These are phyloP conservation scores for Adansonia madagascariensis DNA, from an alignment of 441 rosid genomes.

Conservation along the genomic window DNA sequence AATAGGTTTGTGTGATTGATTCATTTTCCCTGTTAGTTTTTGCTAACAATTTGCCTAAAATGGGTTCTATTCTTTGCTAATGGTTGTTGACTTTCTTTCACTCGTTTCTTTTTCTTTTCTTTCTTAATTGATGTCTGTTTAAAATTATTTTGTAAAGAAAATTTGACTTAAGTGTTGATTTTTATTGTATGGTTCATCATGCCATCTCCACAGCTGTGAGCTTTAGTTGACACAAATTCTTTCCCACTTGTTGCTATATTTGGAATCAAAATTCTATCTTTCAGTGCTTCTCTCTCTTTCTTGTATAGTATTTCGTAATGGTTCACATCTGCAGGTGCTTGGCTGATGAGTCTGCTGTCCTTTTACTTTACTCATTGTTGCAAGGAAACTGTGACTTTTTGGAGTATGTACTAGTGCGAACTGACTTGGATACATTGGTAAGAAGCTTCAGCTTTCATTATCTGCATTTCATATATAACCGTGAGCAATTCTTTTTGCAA, in stretches of 20 bases:
- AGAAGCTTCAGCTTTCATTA: conserved; percentile 29
- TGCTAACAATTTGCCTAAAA: neutral
- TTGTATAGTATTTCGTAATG: conserved; percentile 27
- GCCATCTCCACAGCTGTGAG: neutral
- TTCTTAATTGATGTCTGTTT: neutral
- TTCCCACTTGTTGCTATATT: neutral
- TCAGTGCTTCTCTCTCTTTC: conserved; percentile 27
- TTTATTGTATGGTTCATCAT: neutral
- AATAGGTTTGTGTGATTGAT: conserved; percentile 6
- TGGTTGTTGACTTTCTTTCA: neutral
- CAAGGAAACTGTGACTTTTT: conserved; percentile 95
- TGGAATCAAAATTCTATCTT: conserved; percentile 13
- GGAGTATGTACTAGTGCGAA: conserved; percentile 96
- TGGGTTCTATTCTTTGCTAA: conserved; percentile 9
- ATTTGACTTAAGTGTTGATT: neutral
- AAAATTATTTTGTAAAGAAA: conserved; percentile 1
- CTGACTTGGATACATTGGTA: conserved; percentile 98
- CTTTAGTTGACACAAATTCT: neutral
- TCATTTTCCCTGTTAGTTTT: neutral
- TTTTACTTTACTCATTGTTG: conserved; percentile 88
- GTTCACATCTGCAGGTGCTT: conserved; percentile 67
- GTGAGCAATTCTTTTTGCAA: neutral
- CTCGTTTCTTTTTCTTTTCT: neutral
- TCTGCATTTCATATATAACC: neutral
- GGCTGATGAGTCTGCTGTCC: conserved; percentile 88